Base-by-base conservation (phyloP, 140 eudicot genomes). In the Erigeron philadelphicus region DNA sequence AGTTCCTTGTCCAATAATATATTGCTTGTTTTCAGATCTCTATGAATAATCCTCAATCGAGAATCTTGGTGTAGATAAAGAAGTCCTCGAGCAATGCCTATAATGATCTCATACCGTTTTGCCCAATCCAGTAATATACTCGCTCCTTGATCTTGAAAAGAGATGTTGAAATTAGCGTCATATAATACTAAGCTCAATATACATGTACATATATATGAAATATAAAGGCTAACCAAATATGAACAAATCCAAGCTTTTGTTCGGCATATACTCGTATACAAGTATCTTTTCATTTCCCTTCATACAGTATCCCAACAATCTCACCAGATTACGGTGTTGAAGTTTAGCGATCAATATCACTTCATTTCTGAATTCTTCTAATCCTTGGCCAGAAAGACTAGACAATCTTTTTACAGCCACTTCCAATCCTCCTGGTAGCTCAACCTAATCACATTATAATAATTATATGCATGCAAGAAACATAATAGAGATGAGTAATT, bases 271-370 rank as follows among this genome's bases (percentile, higher is more conserved):
- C 71, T 84, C 88, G 11, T 84, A 84, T 7, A 81, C 13, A 19
- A 84, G 66, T 8, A 84, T 78, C 67, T 78, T 84, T 67, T 84
- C 86, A 3, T 75, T 76, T 16, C 81, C 86, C 64, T 68, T 67
- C 49, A 72, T 79, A 76, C 86, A 81, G 40, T 81, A 84, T 46
- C 89, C 89, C 63, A 84, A 11, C 40, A 84, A 67, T 43, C 81
- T 78, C n/a, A 84, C 89, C 43, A 84, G 86, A 69, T 84, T 84
- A 0, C 86, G 78, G 68, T 84, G 89, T 19, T 84, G 89, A 72
- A 84, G 89, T 67, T 78, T 85, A 12, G 87, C 90, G 0, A 82
- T 85, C 67, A 85, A 44, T 6, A 46, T 68, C 45, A 82, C 85
- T 60, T 82, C 87, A 42, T 74, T 85, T 71, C 56, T 75, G 44